phyloP scores from a whole-genome alignment of 2,329 filamentous ascomycete species.

The Fusarium pilosicola region DNA sequence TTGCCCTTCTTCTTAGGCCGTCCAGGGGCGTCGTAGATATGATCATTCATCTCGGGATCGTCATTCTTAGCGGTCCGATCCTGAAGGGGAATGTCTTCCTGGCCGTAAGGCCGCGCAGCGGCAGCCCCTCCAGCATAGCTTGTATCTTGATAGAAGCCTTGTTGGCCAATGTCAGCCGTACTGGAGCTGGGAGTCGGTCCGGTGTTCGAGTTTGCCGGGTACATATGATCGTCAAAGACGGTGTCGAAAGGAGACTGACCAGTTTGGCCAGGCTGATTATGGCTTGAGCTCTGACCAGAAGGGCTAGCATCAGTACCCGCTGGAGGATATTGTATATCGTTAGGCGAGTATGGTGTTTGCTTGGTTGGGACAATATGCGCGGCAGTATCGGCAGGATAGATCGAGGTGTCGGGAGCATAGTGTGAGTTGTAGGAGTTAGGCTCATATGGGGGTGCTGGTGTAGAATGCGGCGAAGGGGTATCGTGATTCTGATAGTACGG shows the following conservation, averaged over 20 bases:
- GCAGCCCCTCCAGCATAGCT: conserved; percentile 63
- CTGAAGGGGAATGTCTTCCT: conserved; percentile 68
- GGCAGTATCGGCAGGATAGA: conserved; percentile 32
- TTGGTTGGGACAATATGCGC: conserved; percentile 30
- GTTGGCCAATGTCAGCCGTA: conserved; percentile 53
- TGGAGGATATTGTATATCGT: conserved; percentile 34
- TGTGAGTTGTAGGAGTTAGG: conserved; percentile 45
- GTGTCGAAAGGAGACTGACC: conserved; percentile 68
- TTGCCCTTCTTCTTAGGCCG: conserved; percentile 47
- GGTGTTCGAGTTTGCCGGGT: conserved; percentile 64
- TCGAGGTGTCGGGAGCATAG: conserved; percentile 37
- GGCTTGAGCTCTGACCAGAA: conserved; percentile 38
- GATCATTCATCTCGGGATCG: conserved; percentile 61
- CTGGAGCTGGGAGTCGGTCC: conserved; percentile 47
- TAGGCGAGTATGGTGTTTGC: conserved; percentile 37
- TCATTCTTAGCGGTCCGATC: conserved; percentile 57
- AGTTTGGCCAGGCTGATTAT: conserved; percentile 48
- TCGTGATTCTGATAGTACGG: conserved; percentile 54
- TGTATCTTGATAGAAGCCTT: conserved; percentile 62
- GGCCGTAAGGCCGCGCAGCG: conserved; percentile 52
- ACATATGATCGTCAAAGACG: conserved; percentile 74
- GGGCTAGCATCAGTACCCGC: conserved; percentile 40
- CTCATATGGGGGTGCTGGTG: conserved; percentile 53
- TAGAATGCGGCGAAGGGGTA: conserved; percentile 54
- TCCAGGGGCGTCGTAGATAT: conserved; percentile 67